A percentile compares a stretch with the other conserved stretches of the same genome.
Conservation (phyloP, 441 rosid species). For the Raphanus hybrid region DNA sequence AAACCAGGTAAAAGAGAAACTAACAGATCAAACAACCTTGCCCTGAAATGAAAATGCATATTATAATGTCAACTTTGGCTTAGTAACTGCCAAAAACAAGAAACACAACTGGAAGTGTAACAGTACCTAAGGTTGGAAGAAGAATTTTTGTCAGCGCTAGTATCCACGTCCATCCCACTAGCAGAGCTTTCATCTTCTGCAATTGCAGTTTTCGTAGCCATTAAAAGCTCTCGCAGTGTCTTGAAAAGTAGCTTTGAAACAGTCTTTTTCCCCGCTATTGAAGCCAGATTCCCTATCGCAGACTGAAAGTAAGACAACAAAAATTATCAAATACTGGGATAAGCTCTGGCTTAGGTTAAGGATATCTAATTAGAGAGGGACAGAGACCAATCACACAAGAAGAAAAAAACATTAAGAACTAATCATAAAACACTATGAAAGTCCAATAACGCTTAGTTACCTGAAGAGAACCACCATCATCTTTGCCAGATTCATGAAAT, state of each 20-base stretch:
- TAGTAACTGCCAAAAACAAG: slow-evolving; percentile 5
- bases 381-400: too few species aligned
- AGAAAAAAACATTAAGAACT: background rate
- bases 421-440: background rate
- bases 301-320: too few species aligned
- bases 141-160: slow-evolving; percentile 50
- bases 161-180: slow-evolving; percentile 61
- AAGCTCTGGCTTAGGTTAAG: too few species aligned
- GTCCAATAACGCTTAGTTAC: slow-evolving; percentile 41
- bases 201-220: slow-evolving; percentile 64
- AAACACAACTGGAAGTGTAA: background rate
- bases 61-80: slow-evolving; percentile 6
- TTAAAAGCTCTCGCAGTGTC: slow-evolving; percentile 76
- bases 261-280: slow-evolving; percentile 47
- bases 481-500: slow-evolving; percentile 68
- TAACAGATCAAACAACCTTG: slow-evolving; percentile 77
- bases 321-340: too few species aligned
- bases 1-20: slow-evolving; percentile 84
- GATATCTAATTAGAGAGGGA: too few species aligned
- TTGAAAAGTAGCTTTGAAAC: slow-evolving; percentile 55
- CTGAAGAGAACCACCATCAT: slow-evolving; percentile 94
- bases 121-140: slow-evolving; percentile 58
- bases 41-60: slow-evolving; percentile 61
- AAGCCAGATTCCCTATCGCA: too few species aligned
- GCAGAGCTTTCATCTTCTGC: slow-evolving; percentile 48